These are phyloP conservation scores for Cladosporium sp. DNA, from an alignment of 2,329 filamentous ascomycete species.

Conservation along the genomic window DNA sequence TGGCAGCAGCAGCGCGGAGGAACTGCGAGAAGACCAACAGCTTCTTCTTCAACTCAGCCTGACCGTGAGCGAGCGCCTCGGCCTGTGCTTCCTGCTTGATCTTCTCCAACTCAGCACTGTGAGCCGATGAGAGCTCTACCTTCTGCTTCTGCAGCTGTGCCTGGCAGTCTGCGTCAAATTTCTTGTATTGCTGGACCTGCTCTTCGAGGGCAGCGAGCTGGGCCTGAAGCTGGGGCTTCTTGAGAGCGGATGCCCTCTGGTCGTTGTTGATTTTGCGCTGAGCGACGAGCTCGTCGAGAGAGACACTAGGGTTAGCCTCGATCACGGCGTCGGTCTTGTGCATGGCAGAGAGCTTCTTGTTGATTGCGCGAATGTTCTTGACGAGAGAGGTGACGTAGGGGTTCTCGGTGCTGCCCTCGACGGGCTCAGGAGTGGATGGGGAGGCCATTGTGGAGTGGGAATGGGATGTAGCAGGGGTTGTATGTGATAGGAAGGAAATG, in stretches of 20 bases:
- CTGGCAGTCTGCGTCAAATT: slow-evolving; percentile 69
- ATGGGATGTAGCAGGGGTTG: neutral
- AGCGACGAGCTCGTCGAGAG: slow-evolving; percentile 68
- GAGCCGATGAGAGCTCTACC: slow-evolving; percentile 49
- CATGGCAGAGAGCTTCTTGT: slow-evolving; percentile 84
- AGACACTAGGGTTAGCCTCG: slow-evolving; percentile 64
- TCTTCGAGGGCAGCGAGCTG: slow-evolving; percentile 69
- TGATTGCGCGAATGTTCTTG: slow-evolving; percentile 89
- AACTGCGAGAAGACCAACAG: slow-evolving; percentile 74
- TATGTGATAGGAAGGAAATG: neutral
- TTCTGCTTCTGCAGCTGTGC: slow-evolving; percentile 56
- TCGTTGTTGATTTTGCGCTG: slow-evolving; percentile 73
- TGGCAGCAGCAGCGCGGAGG: slow-evolving; percentile 71
- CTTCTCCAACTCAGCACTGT: slow-evolving; percentile 55
- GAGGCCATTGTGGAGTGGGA: slow-evolving; percentile 10
- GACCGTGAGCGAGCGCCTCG: slow-evolving; percentile 46
- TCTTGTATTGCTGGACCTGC: slow-evolving; percentile 69
- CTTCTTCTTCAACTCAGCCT: slow-evolving; percentile 54
- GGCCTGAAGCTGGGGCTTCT: slow-evolving; percentile 68
- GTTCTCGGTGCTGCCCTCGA: slow-evolving; percentile 64
- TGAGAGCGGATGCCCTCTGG: slow-evolving; percentile 71
- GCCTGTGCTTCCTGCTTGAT: slow-evolving; percentile 51
- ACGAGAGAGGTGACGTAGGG: slow-evolving; percentile 82
- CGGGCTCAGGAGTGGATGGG: slow-evolving; percentile 22
- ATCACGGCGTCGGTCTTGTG: slow-evolving; percentile 69